phyloP scores from a whole-genome alignment of 306 rosid species.

The Boehmeria nivea region DNA sequence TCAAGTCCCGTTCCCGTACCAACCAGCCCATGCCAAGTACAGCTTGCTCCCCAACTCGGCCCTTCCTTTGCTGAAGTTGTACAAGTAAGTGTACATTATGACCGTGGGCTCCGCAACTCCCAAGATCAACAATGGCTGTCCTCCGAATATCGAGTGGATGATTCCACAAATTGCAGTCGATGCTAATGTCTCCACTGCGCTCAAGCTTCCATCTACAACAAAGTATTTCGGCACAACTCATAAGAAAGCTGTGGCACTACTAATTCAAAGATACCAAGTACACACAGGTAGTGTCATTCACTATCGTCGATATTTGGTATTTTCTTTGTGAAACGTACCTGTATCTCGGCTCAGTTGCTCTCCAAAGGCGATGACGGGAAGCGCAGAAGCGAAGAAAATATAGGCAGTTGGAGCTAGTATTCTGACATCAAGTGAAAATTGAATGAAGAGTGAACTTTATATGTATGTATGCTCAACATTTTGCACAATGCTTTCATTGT shows the following conservation, averaged over 20 bases:
- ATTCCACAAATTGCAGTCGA: slow-evolving; percentile 89
- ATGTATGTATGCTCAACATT: too few relatives aligned
- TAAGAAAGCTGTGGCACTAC: too few relatives aligned
- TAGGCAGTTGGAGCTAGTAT: slow-evolving; percentile 90
- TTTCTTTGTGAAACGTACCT: slow-evolving; percentile 29
- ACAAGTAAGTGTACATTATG: slow-evolving; percentile 80
- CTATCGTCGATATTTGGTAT: not conserved
- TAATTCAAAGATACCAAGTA: too few relatives aligned
- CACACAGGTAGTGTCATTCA: too few relatives aligned
- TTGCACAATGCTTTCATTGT: too few relatives aligned
- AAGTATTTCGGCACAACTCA: not conserved
- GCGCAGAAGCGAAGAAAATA: slow-evolving; percentile 87
- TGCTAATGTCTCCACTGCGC: slow-evolving; percentile 77
- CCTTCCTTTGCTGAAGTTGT: slow-evolving; percentile 57
- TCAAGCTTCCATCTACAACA: slow-evolving; percentile 68
- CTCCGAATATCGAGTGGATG: slow-evolving; percentile 78
- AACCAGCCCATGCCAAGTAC: slow-evolving; percentile 83
- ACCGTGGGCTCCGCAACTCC: slow-evolving; percentile 98
- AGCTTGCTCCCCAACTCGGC: slow-evolving; percentile 53
- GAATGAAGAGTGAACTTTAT: not conserved
- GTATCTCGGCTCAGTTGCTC: slow-evolving; percentile 75
- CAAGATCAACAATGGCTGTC: slow-evolving; percentile 73
- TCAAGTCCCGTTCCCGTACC: slow-evolving; percentile 54
- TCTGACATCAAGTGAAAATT: slow-evolving; percentile 28
- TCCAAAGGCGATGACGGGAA: slow-evolving; percentile 87